Base-by-base conservation (phyloP, 805 yeast genomes). In the Saccharomyces mikatae region DNA sequence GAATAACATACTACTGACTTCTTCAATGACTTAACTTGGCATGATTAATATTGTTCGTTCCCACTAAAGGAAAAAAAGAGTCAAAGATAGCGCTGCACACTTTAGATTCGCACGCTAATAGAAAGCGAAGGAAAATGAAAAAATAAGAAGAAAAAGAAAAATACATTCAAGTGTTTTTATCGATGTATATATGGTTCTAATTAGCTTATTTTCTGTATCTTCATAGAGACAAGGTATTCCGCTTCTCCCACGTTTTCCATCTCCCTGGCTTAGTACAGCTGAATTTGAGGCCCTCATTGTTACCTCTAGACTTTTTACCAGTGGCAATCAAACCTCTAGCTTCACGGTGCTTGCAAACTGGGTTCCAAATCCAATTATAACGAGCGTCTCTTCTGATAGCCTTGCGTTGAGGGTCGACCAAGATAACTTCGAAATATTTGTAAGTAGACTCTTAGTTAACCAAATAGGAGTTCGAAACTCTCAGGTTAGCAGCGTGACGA, bases 271-370 rank as follows among this genome's bases (percentile, higher is more conserved):
- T 78, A 84, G 97, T 90, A 85, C 90, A 89, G 96, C 85, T 83
- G 96, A 74, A 92, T 78, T 82, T 80, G 89, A 92, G 97, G 77
- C 98, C 98, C 88, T 90, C 91, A 94, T 90, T 89, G 86, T 91
- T 89, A 87, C 98, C 98, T 84, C 98, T 87, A 80, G 96, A 88
- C 80, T 89, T 86, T 92, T 90, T 92, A 76, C 98, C 98, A 68
- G 90, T 83, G 69, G 96, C 71, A 72, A 97, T 91, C 72, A 91
- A 88, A 79, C 97, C 97, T 85, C 98, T 91, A 71, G 94, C 80
- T 81, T 91, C 98, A 80, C 98, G 89, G 87, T 88, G 97, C 86
- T 91, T 91, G 94, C 92, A 97, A 66, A 91, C 98, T 71, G 97
- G 96, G 87, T 87, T 87, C 74, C 79, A 89, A 78, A 91, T 92